phyloP scores from a whole-genome alignment of 805 yeast genomes.

The Tetrapisispora arboricola region DNA sequence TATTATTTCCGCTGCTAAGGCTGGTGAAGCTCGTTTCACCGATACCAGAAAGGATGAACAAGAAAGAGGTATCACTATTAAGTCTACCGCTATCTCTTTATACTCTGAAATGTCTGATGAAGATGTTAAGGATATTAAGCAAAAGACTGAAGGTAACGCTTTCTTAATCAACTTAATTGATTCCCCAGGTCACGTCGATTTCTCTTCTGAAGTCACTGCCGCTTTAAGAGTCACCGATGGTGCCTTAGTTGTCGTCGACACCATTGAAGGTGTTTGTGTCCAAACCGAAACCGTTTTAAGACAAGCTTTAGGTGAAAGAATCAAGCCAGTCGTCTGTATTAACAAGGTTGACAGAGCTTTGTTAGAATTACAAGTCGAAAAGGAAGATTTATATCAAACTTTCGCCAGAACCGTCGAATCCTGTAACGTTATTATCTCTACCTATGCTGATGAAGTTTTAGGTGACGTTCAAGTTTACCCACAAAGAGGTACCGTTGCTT shows the following conservation, averaged over 20 bases:
- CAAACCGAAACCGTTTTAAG: slow-evolving; percentile 99
- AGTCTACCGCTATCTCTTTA: slow-evolving; percentile 96
- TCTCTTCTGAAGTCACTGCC: slow-evolving; percentile 99
- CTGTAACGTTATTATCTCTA: slow-evolving; percentile 94
- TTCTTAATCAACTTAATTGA: slow-evolving; percentile 97
- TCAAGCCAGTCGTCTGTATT: slow-evolving; percentile 95
- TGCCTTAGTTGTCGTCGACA: slow-evolving; percentile 98
- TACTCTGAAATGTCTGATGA: slow-evolving; percentile 65
- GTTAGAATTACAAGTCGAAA: slow-evolving; percentile 94
- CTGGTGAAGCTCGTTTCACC: slow-evolving; percentile 99
- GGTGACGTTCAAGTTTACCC: slow-evolving; percentile 99
- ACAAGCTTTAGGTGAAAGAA: slow-evolving; percentile 98
- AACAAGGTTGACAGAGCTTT: slow-evolving; percentile 99
- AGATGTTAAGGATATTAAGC: slow-evolving; percentile 80
- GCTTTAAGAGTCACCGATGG: slow-evolving; percentile 99
- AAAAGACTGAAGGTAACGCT: slow-evolving; percentile 76
- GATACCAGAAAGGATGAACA: slow-evolving; percentile 99
- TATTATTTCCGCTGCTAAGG: slow-evolving; percentile 98
- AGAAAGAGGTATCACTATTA: slow-evolving; percentile 99
- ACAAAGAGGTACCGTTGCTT: slow-evolving; percentile 96
- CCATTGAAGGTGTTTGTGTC: slow-evolving; percentile 99
- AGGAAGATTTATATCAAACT: slow-evolving; percentile 97
- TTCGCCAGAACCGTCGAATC: slow-evolving; percentile 98
- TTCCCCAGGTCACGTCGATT: slow-evolving; percentile 99
- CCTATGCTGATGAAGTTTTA: slow-evolving; percentile 77